These are phyloP conservation scores for Gentiana macrophylla DNA, from an alignment of 257 asterid species.

Conservation along the genomic window DNA sequence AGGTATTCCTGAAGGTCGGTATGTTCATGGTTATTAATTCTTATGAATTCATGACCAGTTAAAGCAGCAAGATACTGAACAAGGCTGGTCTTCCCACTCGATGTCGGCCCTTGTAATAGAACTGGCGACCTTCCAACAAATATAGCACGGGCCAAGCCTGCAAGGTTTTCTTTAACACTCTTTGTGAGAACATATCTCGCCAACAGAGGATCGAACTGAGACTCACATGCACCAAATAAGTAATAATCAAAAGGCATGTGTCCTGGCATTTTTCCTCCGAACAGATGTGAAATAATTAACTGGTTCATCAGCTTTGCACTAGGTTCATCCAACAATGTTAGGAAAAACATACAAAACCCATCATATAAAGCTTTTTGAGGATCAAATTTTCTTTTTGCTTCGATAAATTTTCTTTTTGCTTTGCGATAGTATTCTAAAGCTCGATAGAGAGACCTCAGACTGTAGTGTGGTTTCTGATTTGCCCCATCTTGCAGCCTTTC, in stretches of 20 bases:
- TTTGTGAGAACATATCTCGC: conserved; percentile 54
- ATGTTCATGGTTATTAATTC: conserved; percentile 92
- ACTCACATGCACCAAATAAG: conserved; percentile 19
- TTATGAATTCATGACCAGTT: conserved; percentile 78
- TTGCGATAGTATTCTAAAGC: conserved; percentile 61
- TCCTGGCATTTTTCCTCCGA: conserved; percentile 36
- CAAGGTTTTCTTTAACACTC: conserved; percentile 67
- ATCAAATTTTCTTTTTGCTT: conserved; percentile 44
- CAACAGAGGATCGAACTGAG: conserved; percentile 24
- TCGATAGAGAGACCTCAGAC: conserved; percentile 86
- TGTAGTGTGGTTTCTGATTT: conserved; percentile 93
- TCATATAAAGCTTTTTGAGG: conserved; percentile 61
- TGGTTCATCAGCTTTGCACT: conserved; percentile 61
- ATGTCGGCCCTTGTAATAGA: conserved; percentile 93
- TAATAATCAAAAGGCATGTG: conserved; percentile 37
- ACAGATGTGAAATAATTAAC: conserved; percentile 38
- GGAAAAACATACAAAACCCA: conserved; percentile 88
- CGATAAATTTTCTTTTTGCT: conserved; percentile 39
- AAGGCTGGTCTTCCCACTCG: conserved; percentile 98
- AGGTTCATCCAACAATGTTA: conserved; percentile 52
- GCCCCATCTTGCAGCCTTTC: conserved; percentile 98
- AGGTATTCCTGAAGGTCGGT: conserved; percentile 97
- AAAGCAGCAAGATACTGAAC: conserved; percentile 69
- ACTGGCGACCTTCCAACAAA: conserved; percentile 76
- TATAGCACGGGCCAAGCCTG: conserved; percentile 69